A percentile compares a stretch with the other conserved stretches of the same genome.
Conservation (phyloP, 768 basidiomycete species). For the Russula vinacea region DNA sequence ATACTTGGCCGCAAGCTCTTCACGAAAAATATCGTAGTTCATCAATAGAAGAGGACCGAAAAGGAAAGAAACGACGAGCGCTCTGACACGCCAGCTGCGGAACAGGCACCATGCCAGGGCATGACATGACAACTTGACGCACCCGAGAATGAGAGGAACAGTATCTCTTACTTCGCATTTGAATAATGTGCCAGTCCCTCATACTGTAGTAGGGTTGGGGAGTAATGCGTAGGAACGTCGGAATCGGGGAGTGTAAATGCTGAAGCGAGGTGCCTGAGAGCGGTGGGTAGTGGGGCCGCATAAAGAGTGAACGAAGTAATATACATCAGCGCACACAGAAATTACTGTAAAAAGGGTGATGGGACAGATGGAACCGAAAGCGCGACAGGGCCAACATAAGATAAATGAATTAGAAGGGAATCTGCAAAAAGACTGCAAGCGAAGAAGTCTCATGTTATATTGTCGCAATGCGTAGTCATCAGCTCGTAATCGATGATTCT, state of each 20-base stretch:
- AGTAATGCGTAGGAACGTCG: background rate
- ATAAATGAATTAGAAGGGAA: constrained; percentile 23
- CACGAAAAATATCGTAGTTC: constrained; percentile 9
- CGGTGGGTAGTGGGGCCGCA: constrained; percentile 15
- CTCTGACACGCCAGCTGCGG: too few species aligned
- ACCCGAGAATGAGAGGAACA: background rate
- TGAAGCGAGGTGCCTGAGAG: constrained; percentile 2
- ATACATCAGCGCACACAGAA: constrained; percentile 5
- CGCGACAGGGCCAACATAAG: constrained; percentile 10
- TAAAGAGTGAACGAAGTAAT: constrained; percentile 18
- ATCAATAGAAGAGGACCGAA: background rate
- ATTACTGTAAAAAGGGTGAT: constrained; percentile 18
- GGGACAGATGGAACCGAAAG: background rate
- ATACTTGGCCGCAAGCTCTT: constrained; percentile 8
- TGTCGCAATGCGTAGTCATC: constrained; percentile 6
- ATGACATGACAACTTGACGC: too few species aligned
- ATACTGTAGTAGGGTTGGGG: background rate
- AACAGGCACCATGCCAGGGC: too few species aligned
- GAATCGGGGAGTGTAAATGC: constrained; percentile 8
- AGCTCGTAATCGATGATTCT: too few species aligned
- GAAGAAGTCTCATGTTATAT: constrained; percentile 3
- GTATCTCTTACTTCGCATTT: background rate
- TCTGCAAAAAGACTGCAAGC: too few species aligned
- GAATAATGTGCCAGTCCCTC: constrained; percentile 5
- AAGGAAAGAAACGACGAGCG: background rate